Evolutionary conservation across 31 red algal species (phyloP).

Genomic region (Asparagopsis taxiformis): DNA sequence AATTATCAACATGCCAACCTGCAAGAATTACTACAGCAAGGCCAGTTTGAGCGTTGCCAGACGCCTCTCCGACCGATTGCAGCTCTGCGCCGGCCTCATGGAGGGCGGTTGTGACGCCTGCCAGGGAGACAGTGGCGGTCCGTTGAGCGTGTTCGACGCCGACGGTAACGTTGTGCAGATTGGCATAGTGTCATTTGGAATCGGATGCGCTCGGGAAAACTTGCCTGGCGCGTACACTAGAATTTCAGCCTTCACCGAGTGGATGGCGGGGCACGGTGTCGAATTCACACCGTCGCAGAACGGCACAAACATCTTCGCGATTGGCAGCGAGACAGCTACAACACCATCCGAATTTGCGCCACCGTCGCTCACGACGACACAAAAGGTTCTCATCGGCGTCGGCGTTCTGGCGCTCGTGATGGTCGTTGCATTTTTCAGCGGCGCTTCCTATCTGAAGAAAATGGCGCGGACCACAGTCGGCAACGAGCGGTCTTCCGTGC

Average conservation of each 20-base stretch:
- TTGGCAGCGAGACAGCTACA: too few species aligned
- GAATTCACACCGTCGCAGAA: too few species aligned
- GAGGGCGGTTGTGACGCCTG: slow-evolving; percentile 60
- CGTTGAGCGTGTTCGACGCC: slow-evolving; percentile 22
- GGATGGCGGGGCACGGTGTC: too few species aligned
- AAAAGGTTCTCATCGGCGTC: too few species aligned
- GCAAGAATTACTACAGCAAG: slow-evolving; percentile 17
- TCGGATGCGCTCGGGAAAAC: slow-evolving; percentile 50
- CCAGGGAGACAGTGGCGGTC: slow-evolving; percentile 60
- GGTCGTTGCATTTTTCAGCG: too few species aligned
- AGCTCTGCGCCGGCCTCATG: slow-evolving; percentile 52
- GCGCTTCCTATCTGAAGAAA: too few species aligned
- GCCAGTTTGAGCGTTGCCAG: slow-evolving; percentile 33
- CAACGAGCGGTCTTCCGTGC: too few species aligned
- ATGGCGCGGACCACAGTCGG: too few species aligned
- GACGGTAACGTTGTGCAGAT: slow-evolving; percentile 41
- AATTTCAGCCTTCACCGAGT: slow-evolving; percentile 43
- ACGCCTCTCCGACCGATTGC: slow-evolving; percentile 17
- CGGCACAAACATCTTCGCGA: too few species aligned
- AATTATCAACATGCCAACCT: slow-evolving; percentile 21
- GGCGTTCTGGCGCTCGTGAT: too few species aligned
- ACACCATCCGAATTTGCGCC: too few species aligned
- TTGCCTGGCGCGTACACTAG: slow-evolving; percentile 60
- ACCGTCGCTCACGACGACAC: too few species aligned
- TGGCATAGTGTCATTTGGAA: slow-evolving; percentile 52